Conservation (phyloP, 345 rosid species). For the Rhizophora apiculata region DNA sequence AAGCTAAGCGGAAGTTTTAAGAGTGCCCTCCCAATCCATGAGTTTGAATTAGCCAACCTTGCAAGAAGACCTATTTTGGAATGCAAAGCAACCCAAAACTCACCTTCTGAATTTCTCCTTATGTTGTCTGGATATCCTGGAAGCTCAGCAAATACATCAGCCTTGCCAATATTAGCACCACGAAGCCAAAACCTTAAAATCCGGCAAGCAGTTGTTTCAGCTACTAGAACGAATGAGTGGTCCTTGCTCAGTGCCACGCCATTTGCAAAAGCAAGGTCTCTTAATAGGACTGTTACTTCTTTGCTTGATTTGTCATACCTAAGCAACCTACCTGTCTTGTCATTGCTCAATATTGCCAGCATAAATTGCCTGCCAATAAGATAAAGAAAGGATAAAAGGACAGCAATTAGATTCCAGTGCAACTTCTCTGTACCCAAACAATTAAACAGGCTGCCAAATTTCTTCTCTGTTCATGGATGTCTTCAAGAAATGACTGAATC, state of each 20-base stretch:
- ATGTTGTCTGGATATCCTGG: slow-evolving; percentile 26
- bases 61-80: slow-evolving; percentile 47
- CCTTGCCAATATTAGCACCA: slow-evolving; percentile 18
- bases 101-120: slow-evolving; percentile 20
- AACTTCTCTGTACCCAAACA: not conserved
- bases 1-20: slow-evolving; percentile 18
- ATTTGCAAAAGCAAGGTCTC: slow-evolving; percentile 24
- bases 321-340: slow-evolving; percentile 24
- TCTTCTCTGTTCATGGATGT: not conserved
- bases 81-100: slow-evolving; percentile 45
- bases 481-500: not conserved
- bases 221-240: slow-evolving; percentile 16
- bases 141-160: slow-evolving; percentile 20
- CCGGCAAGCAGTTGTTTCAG: slow-evolving; percentile 21
- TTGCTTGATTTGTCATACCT: slow-evolving; percentile 21
- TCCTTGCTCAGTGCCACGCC: slow-evolving; percentile 29
- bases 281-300: slow-evolving; percentile 12
- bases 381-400: not conserved
- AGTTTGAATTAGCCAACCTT: slow-evolving; percentile 34
- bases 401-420: not conserved
- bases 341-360: slow-evolving; percentile 1
- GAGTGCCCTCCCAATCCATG: slow-evolving; percentile 36
- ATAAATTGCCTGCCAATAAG: slow-evolving; percentile 21
- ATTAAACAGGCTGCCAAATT: not conserved
- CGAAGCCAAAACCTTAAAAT: slow-evolving; percentile 24